phyloP scores from a whole-genome alignment of 352 stramenopile species.

The Phytopythium helicoides region DNA sequence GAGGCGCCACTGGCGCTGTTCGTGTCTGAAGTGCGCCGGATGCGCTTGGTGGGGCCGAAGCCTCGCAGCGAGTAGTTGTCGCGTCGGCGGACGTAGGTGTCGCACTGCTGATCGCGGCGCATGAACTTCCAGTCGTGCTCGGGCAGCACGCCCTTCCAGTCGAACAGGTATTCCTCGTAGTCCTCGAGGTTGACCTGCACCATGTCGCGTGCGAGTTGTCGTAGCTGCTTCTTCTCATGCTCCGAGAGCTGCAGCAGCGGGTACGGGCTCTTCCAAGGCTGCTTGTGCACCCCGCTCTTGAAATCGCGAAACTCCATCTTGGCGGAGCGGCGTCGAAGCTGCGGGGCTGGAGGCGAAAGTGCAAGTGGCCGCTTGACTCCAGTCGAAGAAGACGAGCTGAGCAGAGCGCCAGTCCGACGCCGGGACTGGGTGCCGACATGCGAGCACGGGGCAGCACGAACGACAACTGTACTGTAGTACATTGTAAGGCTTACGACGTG shows the following conservation, averaged over 20 bases:
- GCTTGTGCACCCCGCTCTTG: slow-evolving; percentile 10
- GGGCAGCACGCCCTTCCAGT: slow-evolving; percentile 3
- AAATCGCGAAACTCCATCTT: slow-evolving; percentile 9
- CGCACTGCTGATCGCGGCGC: slow-evolving; percentile 7
- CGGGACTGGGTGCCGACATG: too few species aligned
- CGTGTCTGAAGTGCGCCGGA: slow-evolving; percentile 4
- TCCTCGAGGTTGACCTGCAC: slow-evolving; percentile 11
- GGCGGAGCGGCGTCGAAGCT: neutral
- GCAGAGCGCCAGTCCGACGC: too few species aligned
- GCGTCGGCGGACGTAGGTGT: slow-evolving; percentile 8
- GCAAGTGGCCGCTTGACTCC: neutral
- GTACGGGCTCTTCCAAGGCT: slow-evolving; percentile 19
- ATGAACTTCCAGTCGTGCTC: slow-evolving; percentile 8
- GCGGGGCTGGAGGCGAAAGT: neutral
- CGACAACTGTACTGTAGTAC: too few species aligned
- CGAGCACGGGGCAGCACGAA: too few species aligned
- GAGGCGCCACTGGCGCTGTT: slow-evolving; percentile 5
- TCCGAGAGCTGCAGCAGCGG: slow-evolving; percentile 6
- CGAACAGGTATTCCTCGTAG: slow-evolving; percentile 20
- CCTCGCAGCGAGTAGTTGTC: slow-evolving; percentile 9
- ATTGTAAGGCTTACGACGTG: too few species aligned
- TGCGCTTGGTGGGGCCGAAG: slow-evolving; percentile 7
- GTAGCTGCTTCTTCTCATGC: slow-evolving; percentile 14
- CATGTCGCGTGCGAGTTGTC: slow-evolving; percentile 20
- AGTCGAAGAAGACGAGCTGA: too few species aligned